Evolutionary conservation across 208 protist genomes (phyloP), one percentile per base, ranked within the genome.

Genomic region (Trypanosomatidae sp.): DNA sequence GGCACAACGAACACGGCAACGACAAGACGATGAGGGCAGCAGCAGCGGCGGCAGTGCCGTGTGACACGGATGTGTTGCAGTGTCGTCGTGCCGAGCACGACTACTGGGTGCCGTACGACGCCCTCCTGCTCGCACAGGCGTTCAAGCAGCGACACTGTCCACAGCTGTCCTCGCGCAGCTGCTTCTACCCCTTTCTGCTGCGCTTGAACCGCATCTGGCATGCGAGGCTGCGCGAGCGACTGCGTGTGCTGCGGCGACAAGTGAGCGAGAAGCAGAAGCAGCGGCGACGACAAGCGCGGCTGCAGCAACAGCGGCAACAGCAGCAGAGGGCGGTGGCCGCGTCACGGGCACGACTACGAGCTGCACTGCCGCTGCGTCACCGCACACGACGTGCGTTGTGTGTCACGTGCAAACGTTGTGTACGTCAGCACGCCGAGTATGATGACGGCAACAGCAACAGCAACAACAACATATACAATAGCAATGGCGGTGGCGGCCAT

Each of bases 161-260:
- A 6, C 63, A 65, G 24, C 52, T 85, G 6, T 69, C 78, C 6
- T 69, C 76, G 19, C 37, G 87, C 11, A 74, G 62, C 18, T 55
- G 80, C 50, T 93, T 93, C 27, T 93, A 74, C 42, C 79, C 79
- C 2, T 93, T 93, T 56, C 43, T 93, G 15, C 71, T 78, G 39
- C 48, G 54, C 8, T 53, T 93, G 6, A 93, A 93, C 54, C 47
- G 48, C 24, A 71, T 89, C 32, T 93, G 84, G 80, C 66, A 71
- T 26, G 61, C 62, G 11, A 74, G 60, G 41, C 43, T 84, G 60
- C 70, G 70, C 18, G 63, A 73, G 11, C 62, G 75, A 0, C 54
- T 88, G 24, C 49, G 57, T 21, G 65, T 68, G 11, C 45, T 66
- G 20, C 60, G 52, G 33, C 53, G 69, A 41, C 27, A 68, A 33